Base-by-base conservation (phyloP, 2,329 filamentous ascomycete species). In the Chrysoporthe puriensis region DNA sequence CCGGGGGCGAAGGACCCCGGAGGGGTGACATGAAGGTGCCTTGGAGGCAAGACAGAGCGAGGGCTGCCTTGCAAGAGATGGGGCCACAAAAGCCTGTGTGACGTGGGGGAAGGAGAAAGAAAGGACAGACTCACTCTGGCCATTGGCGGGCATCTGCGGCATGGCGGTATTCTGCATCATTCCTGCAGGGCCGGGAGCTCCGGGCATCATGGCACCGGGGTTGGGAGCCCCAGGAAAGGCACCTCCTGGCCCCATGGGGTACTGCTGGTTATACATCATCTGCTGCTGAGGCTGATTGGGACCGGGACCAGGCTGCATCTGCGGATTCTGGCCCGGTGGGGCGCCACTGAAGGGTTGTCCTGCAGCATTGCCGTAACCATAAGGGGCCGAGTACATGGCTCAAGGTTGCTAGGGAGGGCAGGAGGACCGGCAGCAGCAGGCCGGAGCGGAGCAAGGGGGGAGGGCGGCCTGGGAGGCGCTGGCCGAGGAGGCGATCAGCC, bases 141-240 rank as follows among this genome's bases (percentile, higher is more conserved):
- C 85, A 81, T 87, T 88, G 71, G 83, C 78, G 72, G 81, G 80
- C 84, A 88, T 87, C 76, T 85, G 85, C 71, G 82, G 83, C 85
- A 88, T 86, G 75, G 79, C 83, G 73, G 85, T 77, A 76, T 84
- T 87, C 79, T 86, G 87, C 87, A 90, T 89, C 86, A 90, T 88
- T 74, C 83, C 85, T 77, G 81, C 82, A 78, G 83, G 82, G 52
- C 82, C 84, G 71, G 78, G 77, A 71, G 79, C 82, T 62, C 80
- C 78, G 81, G 86, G 86, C 84, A 88, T 86, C 77, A 85, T 76
- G 70, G 74, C 73, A 63, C 62, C 79, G 64, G 82, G 79, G 71
- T 84, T 86, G 63, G 82, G 82, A 71, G 80, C 83, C 60, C 81
- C 82, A 62, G 80, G 80, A 72, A 86, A 88, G 70, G 76, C 78